Percentiles rank a stretch among this genome's conserved stretches.
Evolutionary conservation across 2,329 filamentous ascomycete genomes (phyloP).

Genomic region (Phyllosticta citriasiana): DNA sequence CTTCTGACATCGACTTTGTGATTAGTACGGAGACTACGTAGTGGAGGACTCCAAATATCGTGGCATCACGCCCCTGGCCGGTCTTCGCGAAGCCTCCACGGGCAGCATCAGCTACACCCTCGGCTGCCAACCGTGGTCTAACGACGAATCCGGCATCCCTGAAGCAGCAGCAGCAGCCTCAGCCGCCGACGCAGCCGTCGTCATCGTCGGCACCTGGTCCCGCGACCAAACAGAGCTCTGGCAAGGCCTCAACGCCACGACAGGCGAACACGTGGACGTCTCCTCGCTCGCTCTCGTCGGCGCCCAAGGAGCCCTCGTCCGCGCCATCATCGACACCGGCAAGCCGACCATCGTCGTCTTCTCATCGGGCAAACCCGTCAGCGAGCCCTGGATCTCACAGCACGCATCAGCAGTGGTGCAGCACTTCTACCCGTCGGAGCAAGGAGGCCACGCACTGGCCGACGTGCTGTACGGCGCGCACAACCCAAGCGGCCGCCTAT

Average conservation of each 20-base stretch:
- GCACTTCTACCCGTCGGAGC: slow-evolving; percentile 64
- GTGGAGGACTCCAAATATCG: slow-evolving; percentile 53
- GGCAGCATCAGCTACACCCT: slow-evolving; percentile 56
- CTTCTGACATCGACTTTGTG: not conserved
- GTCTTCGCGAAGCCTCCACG: slow-evolving; percentile 49
- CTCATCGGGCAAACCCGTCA: slow-evolving; percentile 61
- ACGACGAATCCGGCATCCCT: slow-evolving; percentile 55
- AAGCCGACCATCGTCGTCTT: slow-evolving; percentile 60
- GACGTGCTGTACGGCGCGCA: slow-evolving; percentile 41
- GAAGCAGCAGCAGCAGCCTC: slow-evolving; percentile 57
- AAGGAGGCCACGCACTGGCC: slow-evolving; percentile 57
- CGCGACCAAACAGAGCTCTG: slow-evolving; percentile 64
- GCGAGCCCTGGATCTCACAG: slow-evolving; percentile 61
- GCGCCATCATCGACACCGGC: slow-evolving; percentile 56
- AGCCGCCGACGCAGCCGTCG: slow-evolving; percentile 60
- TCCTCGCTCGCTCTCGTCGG: slow-evolving; percentile 56
- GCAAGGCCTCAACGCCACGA: slow-evolving; percentile 61
- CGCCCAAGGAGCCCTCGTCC: slow-evolving; percentile 56
- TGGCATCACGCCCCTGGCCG: slow-evolving; percentile 60
- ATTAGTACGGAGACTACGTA: slow-evolving; percentile 62
- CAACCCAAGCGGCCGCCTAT: slow-evolving; percentile 52
- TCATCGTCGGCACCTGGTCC: slow-evolving; percentile 67
- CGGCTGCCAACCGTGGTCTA: slow-evolving; percentile 65
- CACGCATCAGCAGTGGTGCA: slow-evolving; percentile 57
- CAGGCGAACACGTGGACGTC: slow-evolving; percentile 63